Evolutionary conservation across 192 early-diverging fungal species (phyloP), one percentile per base, ranked within the genome.

Genomic region (Coemansia asiatica): DNA sequence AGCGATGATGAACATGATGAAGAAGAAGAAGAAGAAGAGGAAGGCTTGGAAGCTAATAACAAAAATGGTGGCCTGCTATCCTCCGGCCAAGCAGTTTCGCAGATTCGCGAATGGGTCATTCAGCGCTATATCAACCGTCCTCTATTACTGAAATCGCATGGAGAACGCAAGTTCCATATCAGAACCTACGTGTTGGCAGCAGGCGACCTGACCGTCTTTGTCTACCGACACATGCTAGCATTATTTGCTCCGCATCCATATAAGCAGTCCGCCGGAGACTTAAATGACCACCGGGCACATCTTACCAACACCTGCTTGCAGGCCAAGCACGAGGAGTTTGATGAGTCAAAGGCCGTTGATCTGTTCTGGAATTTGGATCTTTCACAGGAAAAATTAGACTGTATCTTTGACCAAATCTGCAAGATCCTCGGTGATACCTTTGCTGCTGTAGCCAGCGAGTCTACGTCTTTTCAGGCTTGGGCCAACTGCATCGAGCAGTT

Each of bases 271-370:
- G 79, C 71, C 2, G 56, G 57, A 6, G 40, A 87, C 46, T 54
- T 89, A 9, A 66, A 82, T 27, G 81, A 88, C 56, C 61, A 72
- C 38, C 50, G 82, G 9, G 73, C 80, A 1, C 88, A 89, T 29
- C 72, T 89, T 8, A 89, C 88, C 35, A 89, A 89, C 64, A 89
- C 87, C 0, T 89, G 88, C 61, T 54, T 89, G 27, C 88, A 89
- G 49, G 71, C 82, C 19, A 81, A 85, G 22, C 48, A 68, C 13
- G 49, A 54, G 0, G 68, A 65, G 0, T 88, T 87, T 49, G 78
- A 84, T 29, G 88, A 89, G 49, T 63, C 73, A 9, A 53, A 74
- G 6, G 85, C 84, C 3, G 86, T 89, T 0, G 58, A 72, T 15
- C 62, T 84, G 21, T 89, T 87, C 58, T 88, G 88, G 87, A 69